A percentile compares a stretch with the other conserved stretches of the same genome.
phyloP scores from a whole-genome alignment of 441 rosid genomes.

The Pelargonium citronellum region DNA sequence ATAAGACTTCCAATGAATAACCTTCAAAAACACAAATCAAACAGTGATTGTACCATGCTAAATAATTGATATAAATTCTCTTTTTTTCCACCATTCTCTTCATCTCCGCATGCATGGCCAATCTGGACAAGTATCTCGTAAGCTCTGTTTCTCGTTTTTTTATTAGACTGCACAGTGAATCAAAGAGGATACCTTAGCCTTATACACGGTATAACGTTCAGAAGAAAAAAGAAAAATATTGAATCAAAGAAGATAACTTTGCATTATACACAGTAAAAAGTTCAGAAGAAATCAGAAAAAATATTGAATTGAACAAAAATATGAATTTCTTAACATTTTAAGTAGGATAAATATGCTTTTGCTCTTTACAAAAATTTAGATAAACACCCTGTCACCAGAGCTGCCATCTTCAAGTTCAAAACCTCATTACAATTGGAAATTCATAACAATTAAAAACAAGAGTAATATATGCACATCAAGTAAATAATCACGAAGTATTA shows the following conservation, averaged over 20 bases:
- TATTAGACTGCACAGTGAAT: conserved; percentile 53
- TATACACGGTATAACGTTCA: not conserved
- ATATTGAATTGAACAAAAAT: not conserved
- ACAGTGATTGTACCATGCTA: conserved; percentile 51
- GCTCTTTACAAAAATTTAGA: too few species aligned
- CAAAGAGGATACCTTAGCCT: conserved; percentile 14
- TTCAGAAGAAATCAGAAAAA: not conserved
- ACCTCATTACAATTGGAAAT: not conserved
- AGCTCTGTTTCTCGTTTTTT: conserved; percentile 90
- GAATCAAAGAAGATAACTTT: too few species aligned
- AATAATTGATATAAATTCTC: conserved; percentile 69
- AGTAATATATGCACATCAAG: not conserved
- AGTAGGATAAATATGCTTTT: too few species aligned
- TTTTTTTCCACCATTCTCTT: conserved; percentile 66
- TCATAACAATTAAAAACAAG: not conserved
- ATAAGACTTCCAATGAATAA: conserved; percentile 5
- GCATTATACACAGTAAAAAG: too few species aligned
- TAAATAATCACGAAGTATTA: too few species aligned
- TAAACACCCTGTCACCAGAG: not conserved
- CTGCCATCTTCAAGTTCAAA: not conserved
- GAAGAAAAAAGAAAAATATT: not conserved
- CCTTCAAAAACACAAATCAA: conserved; percentile 11
- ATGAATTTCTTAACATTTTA: too few species aligned
- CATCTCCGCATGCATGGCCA: conserved; percentile 87
- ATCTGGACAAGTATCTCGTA: conserved; percentile 87